Evolutionary conservation across 202 grass and related monocot species (phyloP).

Genomic region (Elaeis oleifera): DNA sequence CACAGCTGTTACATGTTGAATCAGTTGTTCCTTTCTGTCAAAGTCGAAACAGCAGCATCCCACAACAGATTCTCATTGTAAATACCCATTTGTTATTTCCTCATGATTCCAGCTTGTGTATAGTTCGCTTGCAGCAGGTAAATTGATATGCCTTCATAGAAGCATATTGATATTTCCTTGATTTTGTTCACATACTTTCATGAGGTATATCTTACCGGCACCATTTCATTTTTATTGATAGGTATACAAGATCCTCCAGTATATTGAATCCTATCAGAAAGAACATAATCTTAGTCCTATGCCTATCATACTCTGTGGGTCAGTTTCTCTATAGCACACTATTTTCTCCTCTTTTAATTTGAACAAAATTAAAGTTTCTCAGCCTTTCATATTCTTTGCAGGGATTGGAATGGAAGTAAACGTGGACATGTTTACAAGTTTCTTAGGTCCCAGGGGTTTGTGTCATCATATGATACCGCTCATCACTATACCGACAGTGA

Average conservation of each 20-base stretch:
- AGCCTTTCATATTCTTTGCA: neutral
- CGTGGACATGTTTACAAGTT: conserved; percentile 20
- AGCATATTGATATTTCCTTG: neutral
- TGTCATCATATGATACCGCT: conserved; percentile 16
- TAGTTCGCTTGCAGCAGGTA: conserved; percentile 22
- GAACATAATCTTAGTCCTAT: conserved; percentile 13
- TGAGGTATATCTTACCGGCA: neutral
- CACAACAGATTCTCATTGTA: conserved; percentile 16
- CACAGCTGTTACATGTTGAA: conserved; percentile 21
- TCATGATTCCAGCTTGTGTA: conserved; percentile 21
- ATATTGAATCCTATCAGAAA: conserved; percentile 12
- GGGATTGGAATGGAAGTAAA: conserved; percentile 24
- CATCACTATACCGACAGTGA: conserved; percentile 20
- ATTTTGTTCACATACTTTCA: too few relatives aligned
- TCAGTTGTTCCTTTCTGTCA: conserved; percentile 7
- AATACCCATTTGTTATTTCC: conserved; percentile 27
- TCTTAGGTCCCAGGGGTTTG: conserved; percentile 21
- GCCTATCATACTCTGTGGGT: conserved; percentile 22
- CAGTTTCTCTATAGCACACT: neutral
- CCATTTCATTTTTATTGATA: neutral
- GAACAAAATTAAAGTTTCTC: neutral
- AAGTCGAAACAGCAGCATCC: conserved; percentile 3
- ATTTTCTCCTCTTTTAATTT: neutral
- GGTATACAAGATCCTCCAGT: conserved; percentile 19
- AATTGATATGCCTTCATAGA: too few relatives aligned